These are phyloP conservation scores for Mycena kentingensis DNA, from an alignment of 768 basidiomycete genomes.

Conservation along the genomic window DNA sequence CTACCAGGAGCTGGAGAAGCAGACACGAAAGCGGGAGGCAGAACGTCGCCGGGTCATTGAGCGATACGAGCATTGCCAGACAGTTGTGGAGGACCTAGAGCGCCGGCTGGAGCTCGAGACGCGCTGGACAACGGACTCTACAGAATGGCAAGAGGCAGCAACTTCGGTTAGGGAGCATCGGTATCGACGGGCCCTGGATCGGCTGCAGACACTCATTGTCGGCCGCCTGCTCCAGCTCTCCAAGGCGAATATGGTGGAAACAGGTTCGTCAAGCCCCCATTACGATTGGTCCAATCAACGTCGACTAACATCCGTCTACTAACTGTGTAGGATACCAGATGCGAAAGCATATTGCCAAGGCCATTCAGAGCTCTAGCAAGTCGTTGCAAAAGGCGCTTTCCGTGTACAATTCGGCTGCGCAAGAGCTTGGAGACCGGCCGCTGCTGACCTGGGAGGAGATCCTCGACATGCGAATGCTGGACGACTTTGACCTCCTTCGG, in stretches of 20 bases:
- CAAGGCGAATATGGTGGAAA: conserved; percentile 1
- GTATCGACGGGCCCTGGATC: conserved; percentile 1
- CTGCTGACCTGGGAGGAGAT: background rate
- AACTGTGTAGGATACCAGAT: background rate
- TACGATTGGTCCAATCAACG: too few species aligned
- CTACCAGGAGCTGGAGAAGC: too few species aligned
- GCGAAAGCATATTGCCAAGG: background rate
- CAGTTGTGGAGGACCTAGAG: conserved; percentile 9
- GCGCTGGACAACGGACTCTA: background rate
- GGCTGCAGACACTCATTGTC: background rate
- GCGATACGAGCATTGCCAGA: background rate
- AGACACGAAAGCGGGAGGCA: conserved; percentile 1
- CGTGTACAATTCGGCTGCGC: background rate
- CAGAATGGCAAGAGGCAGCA: background rate
- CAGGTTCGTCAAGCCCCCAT: background rate
- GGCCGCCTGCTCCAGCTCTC: conserved; percentile 1
- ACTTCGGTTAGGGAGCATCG: too few species aligned
- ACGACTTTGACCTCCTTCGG: background rate
- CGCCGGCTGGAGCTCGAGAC: background rate
- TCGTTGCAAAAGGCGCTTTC: background rate
- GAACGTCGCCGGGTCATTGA: conserved; percentile 2
- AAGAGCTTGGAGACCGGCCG: background rate
- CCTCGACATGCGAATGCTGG: background rate
- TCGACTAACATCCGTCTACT: background rate
- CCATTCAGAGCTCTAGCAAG: background rate